phyloP scores from a whole-genome alignment of 768 basidiomycete species.

The Leccinellum rugosiceps region DNA sequence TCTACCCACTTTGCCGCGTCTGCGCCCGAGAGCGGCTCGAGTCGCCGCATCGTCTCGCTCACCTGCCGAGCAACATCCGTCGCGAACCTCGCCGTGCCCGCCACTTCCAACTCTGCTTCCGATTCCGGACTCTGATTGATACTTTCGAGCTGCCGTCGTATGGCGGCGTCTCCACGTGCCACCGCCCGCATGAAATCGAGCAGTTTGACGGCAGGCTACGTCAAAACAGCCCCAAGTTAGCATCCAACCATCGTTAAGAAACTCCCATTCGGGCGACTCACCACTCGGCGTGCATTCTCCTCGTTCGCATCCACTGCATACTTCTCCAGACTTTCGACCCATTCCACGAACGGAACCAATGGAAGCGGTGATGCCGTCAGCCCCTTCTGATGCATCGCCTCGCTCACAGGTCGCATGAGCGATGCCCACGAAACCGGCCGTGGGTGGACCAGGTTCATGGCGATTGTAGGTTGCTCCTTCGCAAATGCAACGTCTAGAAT shows the following conservation, averaged over 20 bases:
- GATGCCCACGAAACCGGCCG: slow-evolving; percentile 27
- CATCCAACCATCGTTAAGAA: not conserved
- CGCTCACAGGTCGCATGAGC: slow-evolving; percentile 24
- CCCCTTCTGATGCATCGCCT: slow-evolving; percentile 10
- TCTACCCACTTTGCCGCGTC: not conserved
- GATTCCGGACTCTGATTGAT: not conserved
- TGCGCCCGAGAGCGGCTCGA: not conserved
- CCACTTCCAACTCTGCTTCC: not conserved
- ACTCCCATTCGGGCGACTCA: not conserved
- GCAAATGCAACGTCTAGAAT: slow-evolving; percentile 31
- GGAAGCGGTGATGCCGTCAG: slow-evolving; percentile 21
- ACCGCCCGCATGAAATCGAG: not conserved
- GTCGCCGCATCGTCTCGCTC: not conserved
- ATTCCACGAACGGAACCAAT: slow-evolving; percentile 32
- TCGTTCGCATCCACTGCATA: not conserved
- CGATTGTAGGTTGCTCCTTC: slow-evolving; percentile 13
- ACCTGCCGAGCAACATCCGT: not conserved
- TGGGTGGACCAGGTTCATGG: slow-evolving; percentile 34
- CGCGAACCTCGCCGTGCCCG: not conserved
- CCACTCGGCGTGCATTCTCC: not conserved
- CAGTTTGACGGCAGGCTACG: not conserved
- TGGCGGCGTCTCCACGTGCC: not conserved
- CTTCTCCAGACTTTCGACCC: slow-evolving; percentile 16
- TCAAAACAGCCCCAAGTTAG: not conserved
- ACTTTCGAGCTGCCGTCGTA: not conserved